Conservation (phyloP, 2,329 filamentous ascomycete genomes). For the Xylaria sp. region DNA sequence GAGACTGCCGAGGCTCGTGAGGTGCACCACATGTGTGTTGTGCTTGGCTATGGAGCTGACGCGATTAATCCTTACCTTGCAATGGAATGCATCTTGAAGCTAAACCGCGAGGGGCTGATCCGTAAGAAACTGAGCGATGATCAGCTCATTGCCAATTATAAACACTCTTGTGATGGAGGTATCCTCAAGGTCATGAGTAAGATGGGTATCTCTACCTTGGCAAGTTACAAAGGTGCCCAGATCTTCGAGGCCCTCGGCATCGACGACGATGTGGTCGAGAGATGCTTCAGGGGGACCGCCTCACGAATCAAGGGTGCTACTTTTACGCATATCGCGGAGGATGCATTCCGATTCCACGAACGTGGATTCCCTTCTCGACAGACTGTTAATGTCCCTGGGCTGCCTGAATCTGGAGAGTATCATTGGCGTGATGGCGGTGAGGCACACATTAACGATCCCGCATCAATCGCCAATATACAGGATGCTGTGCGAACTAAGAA, state of each 20-base stretch:
- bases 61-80: constrained; percentile 94
- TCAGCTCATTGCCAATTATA: constrained; percentile 92
- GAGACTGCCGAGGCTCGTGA: constrained; percentile 97
- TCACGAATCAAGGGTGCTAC: constrained; percentile 95
- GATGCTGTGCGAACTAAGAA: constrained; percentile 97
- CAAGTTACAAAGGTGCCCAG: constrained; percentile 97
- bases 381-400: constrained; percentile 79
- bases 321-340: constrained; percentile 91
- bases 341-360: constrained; percentile 94
- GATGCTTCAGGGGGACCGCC: constrained; percentile 93
- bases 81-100: constrained; percentile 96
- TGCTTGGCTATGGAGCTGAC: constrained; percentile 94
- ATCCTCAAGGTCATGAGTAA: constrained; percentile 99
- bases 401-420: constrained; percentile 94
- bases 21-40: constrained; percentile 98
- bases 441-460: constrained; percentile 93
- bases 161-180: constrained; percentile 94
- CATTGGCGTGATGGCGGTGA: constrained; percentile 98
- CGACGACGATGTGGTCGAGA: constrained; percentile 89
- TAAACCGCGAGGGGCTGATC: constrained; percentile 92
- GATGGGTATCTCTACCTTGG: constrained; percentile 98
- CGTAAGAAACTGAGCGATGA: constrained; percentile 87
- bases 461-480: constrained; percentile 95
- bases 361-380: constrained; percentile 86
- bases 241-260: constrained; percentile 97